These are phyloP conservation scores for Cladophialophora psammophila DNA, from an alignment of 2,329 filamentous ascomycete genomes.

Conservation along the genomic window DNA sequence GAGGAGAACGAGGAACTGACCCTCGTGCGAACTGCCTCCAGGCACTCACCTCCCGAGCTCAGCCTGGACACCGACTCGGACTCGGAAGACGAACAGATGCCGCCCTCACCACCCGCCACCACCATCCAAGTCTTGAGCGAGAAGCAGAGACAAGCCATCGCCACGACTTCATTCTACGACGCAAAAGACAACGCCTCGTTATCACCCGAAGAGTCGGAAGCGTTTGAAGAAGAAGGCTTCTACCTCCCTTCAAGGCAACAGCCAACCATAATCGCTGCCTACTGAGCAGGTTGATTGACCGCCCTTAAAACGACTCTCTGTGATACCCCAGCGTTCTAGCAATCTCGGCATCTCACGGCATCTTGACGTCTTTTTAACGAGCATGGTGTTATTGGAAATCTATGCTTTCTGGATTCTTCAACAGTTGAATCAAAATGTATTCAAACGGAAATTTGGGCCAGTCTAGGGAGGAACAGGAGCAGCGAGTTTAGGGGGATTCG, in stretches of 20 bases:
- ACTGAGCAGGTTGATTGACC: slow-evolving; percentile 47
- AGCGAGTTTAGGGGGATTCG: background rate
- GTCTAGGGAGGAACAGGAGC: background rate
- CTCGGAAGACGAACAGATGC: slow-evolving; percentile 77
- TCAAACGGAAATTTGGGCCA: slow-evolving; percentile 10
- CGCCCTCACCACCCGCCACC: slow-evolving; percentile 70
- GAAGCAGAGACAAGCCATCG: slow-evolving; percentile 59
- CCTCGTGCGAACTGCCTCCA: slow-evolving; percentile 73
- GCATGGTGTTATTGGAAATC: slow-evolving; percentile 32
- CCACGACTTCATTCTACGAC: slow-evolving; percentile 51
- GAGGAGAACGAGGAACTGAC: slow-evolving; percentile 69
- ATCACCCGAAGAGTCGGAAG: slow-evolving; percentile 41
- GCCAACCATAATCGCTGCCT: slow-evolving; percentile 58
- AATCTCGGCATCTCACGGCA: slow-evolving; percentile 12
- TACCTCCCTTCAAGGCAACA: slow-evolving; percentile 55
- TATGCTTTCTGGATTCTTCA: slow-evolving; percentile 7
- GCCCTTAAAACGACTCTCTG: slow-evolving; percentile 37
- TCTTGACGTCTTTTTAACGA: slow-evolving; percentile 30
- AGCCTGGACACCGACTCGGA: slow-evolving; percentile 70
- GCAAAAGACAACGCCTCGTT: slow-evolving; percentile 35
- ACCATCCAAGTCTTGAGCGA: slow-evolving; percentile 67
- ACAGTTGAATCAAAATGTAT: slow-evolving; percentile 20
- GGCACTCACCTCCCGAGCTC: slow-evolving; percentile 73
- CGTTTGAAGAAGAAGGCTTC: slow-evolving; percentile 58
- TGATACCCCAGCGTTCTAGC: slow-evolving; percentile 37